These are phyloP conservation scores for Hylodesmum podocarpum DNA, from an alignment of 306 rosid genomes.

Conservation along the genomic window DNA sequence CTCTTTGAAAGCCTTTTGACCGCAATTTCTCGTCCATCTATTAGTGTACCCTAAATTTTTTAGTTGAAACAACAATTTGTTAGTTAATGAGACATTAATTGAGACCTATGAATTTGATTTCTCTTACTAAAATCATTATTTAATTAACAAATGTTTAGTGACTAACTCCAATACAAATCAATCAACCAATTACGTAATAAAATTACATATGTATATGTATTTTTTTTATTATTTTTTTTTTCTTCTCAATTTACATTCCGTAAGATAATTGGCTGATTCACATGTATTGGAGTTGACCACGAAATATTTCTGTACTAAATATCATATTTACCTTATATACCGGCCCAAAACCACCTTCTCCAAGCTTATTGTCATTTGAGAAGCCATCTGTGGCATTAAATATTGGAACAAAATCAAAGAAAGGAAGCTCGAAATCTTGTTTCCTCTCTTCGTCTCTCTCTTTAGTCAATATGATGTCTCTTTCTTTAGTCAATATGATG, in stretches of 20 bases:
- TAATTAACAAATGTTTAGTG: too few species aligned
- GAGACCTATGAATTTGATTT: not conserved
- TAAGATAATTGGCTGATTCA: too few species aligned
- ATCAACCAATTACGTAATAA: too few species aligned
- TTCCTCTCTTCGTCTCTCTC: not conserved
- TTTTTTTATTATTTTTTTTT: too few species aligned
- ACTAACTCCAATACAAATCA: too few species aligned
- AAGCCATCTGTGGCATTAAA: conserved; percentile 11
- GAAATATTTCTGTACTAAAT: too few species aligned
- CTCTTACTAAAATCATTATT: not conserved
- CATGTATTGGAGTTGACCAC: too few species aligned
- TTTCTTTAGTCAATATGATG: not conserved
- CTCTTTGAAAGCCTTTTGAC: conserved; percentile 33
- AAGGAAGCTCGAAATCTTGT: conserved; percentile 14
- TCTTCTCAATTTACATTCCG: too few species aligned
- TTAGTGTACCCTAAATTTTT: conserved; percentile 16
- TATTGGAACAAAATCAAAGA: conserved; percentile 5
- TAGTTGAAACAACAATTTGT: not conserved
- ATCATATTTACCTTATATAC: conserved; percentile 22
- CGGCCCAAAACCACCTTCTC: conserved; percentile 42
- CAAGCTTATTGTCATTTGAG: conserved; percentile 28
- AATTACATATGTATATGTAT: too few species aligned
- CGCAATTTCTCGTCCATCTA: conserved; percentile 18
- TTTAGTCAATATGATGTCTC: not conserved
- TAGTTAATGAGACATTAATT: not conserved